phyloP scores from a whole-genome alignment of 169 alveolate genomes.

The Perkinsus marinus region DNA sequence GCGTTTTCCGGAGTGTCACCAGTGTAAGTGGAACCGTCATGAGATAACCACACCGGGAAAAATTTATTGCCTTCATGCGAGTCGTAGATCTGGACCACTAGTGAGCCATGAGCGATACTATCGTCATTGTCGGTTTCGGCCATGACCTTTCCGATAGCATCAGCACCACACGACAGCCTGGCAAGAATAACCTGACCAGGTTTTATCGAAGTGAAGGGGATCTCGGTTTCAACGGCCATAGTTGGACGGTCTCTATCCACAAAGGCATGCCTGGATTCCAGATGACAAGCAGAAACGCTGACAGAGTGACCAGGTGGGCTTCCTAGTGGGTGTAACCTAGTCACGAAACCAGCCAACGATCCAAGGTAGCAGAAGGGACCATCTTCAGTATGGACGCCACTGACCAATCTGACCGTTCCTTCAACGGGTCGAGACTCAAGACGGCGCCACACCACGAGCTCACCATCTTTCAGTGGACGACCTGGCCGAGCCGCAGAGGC shows the following conservation, averaged over 20 bases:
- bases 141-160: neutral
- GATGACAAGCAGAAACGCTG: neutral
- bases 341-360: neutral
- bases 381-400: neutral
- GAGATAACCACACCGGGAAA: neutral
- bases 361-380: neutral
- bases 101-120: neutral
- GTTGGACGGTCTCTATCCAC: neutral
- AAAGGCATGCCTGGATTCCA: neutral
- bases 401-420: neutral
- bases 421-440: neutral
- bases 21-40: neutral
- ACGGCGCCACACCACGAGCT: neutral
- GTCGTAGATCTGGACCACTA: neutral
- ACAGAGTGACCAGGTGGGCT: neutral
- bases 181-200: neutral
- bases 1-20: neutral
- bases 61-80: neutral
- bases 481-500: neutral
- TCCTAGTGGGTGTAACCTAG: neutral
- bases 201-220: neutral
- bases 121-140: neutral
- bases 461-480: neutral
- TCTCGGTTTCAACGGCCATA: neutral
- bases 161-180: neutral